Base-by-base conservation (phyloP, 225 moss, liverwort and hornwort species). In the Rhytidiadelphus loreus region DNA sequence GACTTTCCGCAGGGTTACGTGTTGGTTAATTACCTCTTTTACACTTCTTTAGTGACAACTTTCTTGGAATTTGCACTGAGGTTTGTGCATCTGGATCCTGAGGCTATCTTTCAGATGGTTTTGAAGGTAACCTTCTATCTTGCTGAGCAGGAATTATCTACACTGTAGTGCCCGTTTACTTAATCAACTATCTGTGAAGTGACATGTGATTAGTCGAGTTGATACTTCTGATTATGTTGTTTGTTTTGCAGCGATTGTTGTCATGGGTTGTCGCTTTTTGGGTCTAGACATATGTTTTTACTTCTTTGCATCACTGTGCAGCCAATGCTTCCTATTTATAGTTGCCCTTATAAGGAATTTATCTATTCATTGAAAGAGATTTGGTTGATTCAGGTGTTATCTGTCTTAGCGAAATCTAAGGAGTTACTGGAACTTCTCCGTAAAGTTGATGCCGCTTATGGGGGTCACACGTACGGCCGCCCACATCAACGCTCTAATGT, bases 11-110 rank as follows among this genome's bases (percentile, higher is more conserved):
- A 95, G 93, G 92, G 92, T 84, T 95, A 93, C 86, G 95, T 95
- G 81, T 83, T 93, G 86, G 76, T 90, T 84, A 95, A 95, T 72
- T 95, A 93, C 88, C 94, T 92, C 85, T 95, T 94, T 77, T 95
- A 94, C 88, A 94, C 91, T 68, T 92, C 93, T 55, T 85, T 95
- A 86, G 90, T 95, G 83, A 93, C 93, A 46, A 85, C 84, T 90
- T 95, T 95, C 85, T 88, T 95, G 92, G 94, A 94, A 79, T 94
- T 91, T 88, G 89, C 94, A 52, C 86, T 95, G 70, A 95, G 92
- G 78, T 93, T 93, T 69, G 92, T 95, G 35, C 95, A 95, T 86
- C 77, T 92, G 59, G 95, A 95, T 92, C 93, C 94, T 64, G 95
- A 95, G 88, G 94, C 91, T 50, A 90, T 94, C 73, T 90, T 95